A percentile compares a stretch with the other conserved stretches of the same genome.
phyloP scores from a whole-genome alignment of 2,329 filamentous ascomycete genomes.

The Hypoxylon sp. region DNA sequence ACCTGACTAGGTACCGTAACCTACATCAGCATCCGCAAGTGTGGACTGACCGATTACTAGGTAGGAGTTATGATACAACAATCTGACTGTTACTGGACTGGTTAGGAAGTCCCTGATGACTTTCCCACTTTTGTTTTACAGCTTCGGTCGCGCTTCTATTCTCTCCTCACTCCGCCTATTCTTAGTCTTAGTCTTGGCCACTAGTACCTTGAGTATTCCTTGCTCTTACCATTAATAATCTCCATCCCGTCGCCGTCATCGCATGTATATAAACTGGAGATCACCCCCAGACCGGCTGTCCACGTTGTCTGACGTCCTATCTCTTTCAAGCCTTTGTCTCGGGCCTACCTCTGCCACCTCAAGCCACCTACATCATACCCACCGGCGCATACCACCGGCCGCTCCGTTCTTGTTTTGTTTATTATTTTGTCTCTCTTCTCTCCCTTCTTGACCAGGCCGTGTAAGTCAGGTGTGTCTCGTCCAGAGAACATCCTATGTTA shows the following conservation, averaged over 20 bases:
- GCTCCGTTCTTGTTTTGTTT: slow-evolving; percentile 27
- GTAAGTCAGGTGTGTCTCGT: slow-evolving; percentile 25
- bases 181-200: slow-evolving; percentile 15
- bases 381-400: slow-evolving; percentile 23
- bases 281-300: slow-evolving; percentile 41
- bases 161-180: slow-evolving; percentile 21
- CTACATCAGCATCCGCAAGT: slow-evolving; percentile 32
- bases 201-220: slow-evolving; percentile 7
- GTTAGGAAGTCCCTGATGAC: slow-evolving; percentile 38
- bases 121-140: slow-evolving; percentile 40
- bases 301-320: slow-evolving; percentile 28
- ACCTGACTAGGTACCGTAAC: slow-evolving; percentile 18
- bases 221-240: slow-evolving; percentile 32
- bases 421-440: slow-evolving; percentile 23
- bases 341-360: slow-evolving; percentile 14
- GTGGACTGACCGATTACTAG: slow-evolving; percentile 37
- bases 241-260: slow-evolving; percentile 29
- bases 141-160: slow-evolving; percentile 28
- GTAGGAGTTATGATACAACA: slow-evolving; percentile 13
- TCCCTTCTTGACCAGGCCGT: slow-evolving; percentile 22
- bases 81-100: slow-evolving; percentile 33
- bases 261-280: slow-evolving; percentile 43
- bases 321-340: slow-evolving; percentile 38
- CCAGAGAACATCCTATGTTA: slow-evolving; percentile 17
- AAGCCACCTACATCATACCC: slow-evolving; percentile 43